Evolutionary conservation across 2,329 filamentous ascomycete genomes (phyloP), one percentile per base, ranked within the genome.

Genomic region (Alternaria panax): DNA sequence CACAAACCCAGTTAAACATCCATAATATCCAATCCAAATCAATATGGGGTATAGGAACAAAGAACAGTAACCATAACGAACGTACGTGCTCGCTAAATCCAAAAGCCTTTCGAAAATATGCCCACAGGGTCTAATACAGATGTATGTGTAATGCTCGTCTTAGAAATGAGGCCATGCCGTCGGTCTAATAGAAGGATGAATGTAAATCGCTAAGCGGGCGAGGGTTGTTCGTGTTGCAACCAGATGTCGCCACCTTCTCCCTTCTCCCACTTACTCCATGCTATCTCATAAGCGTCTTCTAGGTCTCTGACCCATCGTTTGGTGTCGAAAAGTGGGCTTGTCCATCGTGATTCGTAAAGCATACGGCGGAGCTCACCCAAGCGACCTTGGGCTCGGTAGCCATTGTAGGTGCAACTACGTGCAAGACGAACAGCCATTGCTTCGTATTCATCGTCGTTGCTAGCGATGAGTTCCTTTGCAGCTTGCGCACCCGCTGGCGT

Each of bases 211-310:
- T 54, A 54, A 47, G 42, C 20, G 30, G n/a, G 36, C 50, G 25
- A 41, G 20, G 43, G 27, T 36, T 30, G 38, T 54, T 36, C 28
- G 12, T 57, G 41, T 51, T 70, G 63, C 56, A 99, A 84, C 84
- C 92, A 95, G 66, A 99, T 96, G 82, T 99, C 95, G 8, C 94
- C 93, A n/a, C 91, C 89, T 78, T 92, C 87, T 12, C 92, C 93
- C 40, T 82, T 84, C 38, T 93, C 92, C 94, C 95, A 99, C 74
- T 88, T 86, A 69, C 85, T 84, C 95, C 95, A 99, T 18, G 93
- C 93, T 75, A 91, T 87, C 65, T 91, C 89, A 76, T 97, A 99
- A 12, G 93, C 93, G 62, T 87, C 85, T 80, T 99, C 95, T 20
- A 99, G 80, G 79, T 98, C 93, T 46, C 84, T 81, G 25, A 98